Conservation (phyloP, 225 moss, liverwort and hornwort species). For the Polytrichum formosum region DNA sequence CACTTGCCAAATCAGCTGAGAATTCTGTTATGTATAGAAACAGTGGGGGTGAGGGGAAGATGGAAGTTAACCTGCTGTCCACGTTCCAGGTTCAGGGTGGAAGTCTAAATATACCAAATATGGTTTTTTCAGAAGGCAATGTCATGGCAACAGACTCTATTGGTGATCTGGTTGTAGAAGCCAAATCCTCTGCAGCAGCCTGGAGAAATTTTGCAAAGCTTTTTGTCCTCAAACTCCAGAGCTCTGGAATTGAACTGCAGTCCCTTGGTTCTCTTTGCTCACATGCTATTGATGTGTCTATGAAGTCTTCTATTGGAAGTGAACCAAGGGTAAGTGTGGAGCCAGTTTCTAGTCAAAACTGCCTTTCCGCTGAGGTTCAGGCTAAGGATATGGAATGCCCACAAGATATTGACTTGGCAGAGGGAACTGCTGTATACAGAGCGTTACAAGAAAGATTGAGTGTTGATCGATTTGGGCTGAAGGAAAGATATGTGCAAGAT, state of each 20-base stretch:
- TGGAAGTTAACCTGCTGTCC: not conserved
- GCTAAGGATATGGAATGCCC: not conserved
- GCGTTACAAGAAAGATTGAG: slow-evolving; percentile 34
- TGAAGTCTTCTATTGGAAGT: not conserved
- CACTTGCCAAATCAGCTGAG: slow-evolving; percentile 3
- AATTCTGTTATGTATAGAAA: not conserved
- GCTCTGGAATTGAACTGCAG: slow-evolving; percentile 12
- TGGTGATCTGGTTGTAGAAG: slow-evolving; percentile 55
- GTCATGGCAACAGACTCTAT: slow-evolving; percentile 20
- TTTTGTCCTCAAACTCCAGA: slow-evolving; percentile 27
- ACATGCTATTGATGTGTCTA: slow-evolving; percentile 12
- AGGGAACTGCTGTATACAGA: slow-evolving; percentile 1
- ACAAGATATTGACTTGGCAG: not conserved
- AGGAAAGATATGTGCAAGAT: slow-evolving; percentile 28
- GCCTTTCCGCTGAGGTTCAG: not conserved
- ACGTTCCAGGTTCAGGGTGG: not conserved
- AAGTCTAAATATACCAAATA: not conserved
- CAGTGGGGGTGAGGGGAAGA: slow-evolving; percentile 5
- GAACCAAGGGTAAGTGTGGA: not conserved
- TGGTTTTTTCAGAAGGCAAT: not conserved
- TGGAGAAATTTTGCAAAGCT: slow-evolving; percentile 45
- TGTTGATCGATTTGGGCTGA: slow-evolving; percentile 51
- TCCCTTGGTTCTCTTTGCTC: slow-evolving; percentile 29
- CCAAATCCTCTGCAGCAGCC: slow-evolving; percentile 30
- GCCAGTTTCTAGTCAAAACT: not conserved